Evolutionary conservation across 768 basidiomycete species (phyloP).

Genomic region (Phallus indusiatus): DNA sequence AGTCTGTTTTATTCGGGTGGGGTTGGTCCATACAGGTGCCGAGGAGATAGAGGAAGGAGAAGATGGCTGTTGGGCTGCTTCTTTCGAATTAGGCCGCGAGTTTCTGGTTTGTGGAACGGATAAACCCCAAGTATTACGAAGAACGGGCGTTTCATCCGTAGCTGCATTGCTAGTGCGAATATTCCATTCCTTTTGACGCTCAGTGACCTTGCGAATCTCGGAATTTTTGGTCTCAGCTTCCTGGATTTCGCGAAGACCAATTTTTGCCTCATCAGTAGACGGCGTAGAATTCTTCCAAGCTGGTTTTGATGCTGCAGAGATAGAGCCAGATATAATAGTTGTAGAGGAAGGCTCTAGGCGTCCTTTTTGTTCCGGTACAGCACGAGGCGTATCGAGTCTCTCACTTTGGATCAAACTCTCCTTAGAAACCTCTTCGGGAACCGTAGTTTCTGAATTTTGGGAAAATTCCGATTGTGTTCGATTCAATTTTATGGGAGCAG

Average conservation of each 20-base stretch:
- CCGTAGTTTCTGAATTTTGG: not conserved
- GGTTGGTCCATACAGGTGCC: slow-evolving; percentile 67
- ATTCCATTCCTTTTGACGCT: slow-evolving; percentile 59
- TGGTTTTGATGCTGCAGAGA: slow-evolving; percentile 32
- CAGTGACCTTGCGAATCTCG: slow-evolving; percentile 65
- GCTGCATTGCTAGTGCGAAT: slow-evolving; percentile 36
- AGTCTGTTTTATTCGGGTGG: slow-evolving; percentile 64
- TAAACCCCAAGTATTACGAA: slow-evolving; percentile 75
- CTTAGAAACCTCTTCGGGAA: not conserved
- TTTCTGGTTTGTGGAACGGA: slow-evolving; percentile 72
- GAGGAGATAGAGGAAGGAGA: slow-evolving; percentile 18
- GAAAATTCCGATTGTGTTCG: not conserved
- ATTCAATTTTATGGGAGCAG: not conserved
- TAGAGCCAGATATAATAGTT: slow-evolving; percentile 1
- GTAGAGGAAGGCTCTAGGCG: not conserved
- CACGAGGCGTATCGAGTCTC: not conserved
- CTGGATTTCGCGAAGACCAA: slow-evolving; percentile 73
- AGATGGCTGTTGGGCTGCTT: slow-evolving; percentile 16
- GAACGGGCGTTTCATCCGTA: slow-evolving; percentile 25
- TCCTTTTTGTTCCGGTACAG: not conserved
- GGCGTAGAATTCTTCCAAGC: slow-evolving; percentile 43
- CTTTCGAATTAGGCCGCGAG: slow-evolving; percentile 27
- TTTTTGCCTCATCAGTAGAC: slow-evolving; percentile 46
- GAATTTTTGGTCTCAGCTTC: slow-evolving; percentile 80
- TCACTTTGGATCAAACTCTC: not conserved